Conservation (phyloP, 192 early-diverging fungal genomes). For the Coemansia sp. region DNA sequence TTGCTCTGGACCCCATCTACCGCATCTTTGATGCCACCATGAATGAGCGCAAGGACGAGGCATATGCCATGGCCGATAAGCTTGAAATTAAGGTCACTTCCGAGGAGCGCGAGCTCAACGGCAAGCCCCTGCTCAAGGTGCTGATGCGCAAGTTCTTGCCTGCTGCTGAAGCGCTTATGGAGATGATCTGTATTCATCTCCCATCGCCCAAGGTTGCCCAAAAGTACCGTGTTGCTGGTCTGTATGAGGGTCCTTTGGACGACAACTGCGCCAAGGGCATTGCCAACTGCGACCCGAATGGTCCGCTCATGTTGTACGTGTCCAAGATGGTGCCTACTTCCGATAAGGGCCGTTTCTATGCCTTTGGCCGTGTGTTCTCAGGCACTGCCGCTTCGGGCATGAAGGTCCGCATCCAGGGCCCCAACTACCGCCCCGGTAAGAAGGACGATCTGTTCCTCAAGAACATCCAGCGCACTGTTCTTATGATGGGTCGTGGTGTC, state of each 20-base stretch:
- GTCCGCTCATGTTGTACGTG: constrained; percentile 97
- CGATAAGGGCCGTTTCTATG: constrained; percentile 99
- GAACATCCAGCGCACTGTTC: constrained; percentile 95
- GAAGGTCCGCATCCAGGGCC: constrained; percentile 99
- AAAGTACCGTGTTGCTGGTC: constrained; percentile 83
- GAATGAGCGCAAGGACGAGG: constrained; percentile 93
- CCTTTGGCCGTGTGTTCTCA: constrained; percentile 99
- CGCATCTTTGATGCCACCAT: constrained; percentile 92
- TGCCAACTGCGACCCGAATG: constrained; percentile 83
- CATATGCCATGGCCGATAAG: constrained; percentile 75
- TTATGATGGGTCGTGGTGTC: constrained; percentile 99
- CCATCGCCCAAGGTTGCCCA: constrained; percentile 93
- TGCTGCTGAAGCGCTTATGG: constrained; percentile 93
- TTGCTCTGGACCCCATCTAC: constrained; percentile 97
- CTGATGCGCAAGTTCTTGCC: constrained; percentile 99
- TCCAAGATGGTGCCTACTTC: constrained; percentile 99
- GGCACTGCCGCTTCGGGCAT: constrained; percentile 94
- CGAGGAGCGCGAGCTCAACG: constrained; percentile 87
- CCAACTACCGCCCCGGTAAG: constrained; percentile 83
- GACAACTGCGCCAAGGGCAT: constrained; percentile 92
- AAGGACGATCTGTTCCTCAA: constrained; percentile 94
- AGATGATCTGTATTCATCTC: constrained; percentile 98
- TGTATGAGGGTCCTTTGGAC: constrained; percentile 95
- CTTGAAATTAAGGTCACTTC: constrained; percentile 77
- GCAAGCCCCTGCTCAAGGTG: constrained; percentile 91